Evolutionary conservation across 805 yeast species (phyloP).

Genomic region (Candida gorgasii): DNA sequence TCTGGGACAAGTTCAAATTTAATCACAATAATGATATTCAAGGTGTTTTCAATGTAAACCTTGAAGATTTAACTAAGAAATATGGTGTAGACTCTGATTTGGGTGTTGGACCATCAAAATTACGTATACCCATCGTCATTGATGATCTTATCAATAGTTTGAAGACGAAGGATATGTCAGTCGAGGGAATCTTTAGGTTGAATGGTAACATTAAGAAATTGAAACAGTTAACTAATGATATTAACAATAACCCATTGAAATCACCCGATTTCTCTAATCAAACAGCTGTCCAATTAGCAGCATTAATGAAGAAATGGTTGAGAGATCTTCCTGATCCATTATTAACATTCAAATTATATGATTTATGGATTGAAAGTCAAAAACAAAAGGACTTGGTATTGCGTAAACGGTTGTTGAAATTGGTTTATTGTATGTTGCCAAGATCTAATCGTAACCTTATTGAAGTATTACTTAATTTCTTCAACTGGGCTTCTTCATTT

Average conservation of each 20-base stretch:
- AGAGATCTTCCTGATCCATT: conserved; percentile 93
- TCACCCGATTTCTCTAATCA: conserved; percentile 73
- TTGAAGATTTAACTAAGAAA: conserved; percentile 65
- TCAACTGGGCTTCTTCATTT: conserved; percentile 95
- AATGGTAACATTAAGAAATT: conserved; percentile 91
- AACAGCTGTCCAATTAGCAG: conserved; percentile 89
- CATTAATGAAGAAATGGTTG: conserved; percentile 84
- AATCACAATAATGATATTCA: conserved; percentile 24
- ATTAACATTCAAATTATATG: conserved; percentile 72
- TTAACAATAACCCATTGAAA: conserved; percentile 71
- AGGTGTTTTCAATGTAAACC: conserved; percentile 74
- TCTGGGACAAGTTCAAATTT: conserved; percentile 56
- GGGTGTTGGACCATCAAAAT: conserved; percentile 79
- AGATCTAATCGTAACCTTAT: conserved; percentile 77
- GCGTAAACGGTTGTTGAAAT: conserved; percentile 56
- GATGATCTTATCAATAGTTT: conserved; percentile 85
- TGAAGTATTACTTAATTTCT: conserved; percentile 81
- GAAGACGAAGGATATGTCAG: conserved; percentile 89
- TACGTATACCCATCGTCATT: conserved; percentile 79
- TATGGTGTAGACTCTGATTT: conserved; percentile 81
- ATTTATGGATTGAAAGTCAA: conserved; percentile 74
- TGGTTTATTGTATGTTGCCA: conserved; percentile 78
- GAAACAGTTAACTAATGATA: conserved; percentile 67
- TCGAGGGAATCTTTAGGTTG: conserved; percentile 93
- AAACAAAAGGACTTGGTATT: conserved; percentile 45